Percentiles rank a stretch among this genome's conserved stretches.
Evolutionary conservation across 2,329 filamentous ascomycete genomes (phyloP).

Genomic region (Alternaria sp.): DNA sequence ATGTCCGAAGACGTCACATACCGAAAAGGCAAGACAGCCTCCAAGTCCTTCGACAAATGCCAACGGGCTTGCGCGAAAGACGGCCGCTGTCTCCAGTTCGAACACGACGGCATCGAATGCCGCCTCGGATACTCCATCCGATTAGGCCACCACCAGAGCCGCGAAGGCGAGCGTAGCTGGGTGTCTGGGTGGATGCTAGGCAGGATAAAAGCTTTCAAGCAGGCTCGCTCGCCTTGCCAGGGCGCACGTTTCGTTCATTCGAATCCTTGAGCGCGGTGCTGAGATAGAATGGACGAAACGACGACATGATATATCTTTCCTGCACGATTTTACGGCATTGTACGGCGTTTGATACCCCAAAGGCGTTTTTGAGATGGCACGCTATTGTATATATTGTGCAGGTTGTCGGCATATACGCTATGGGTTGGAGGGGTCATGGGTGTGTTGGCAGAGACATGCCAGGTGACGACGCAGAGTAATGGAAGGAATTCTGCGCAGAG

Average conservation of each 20-base stretch:
- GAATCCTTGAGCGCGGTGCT: constrained; percentile 43
- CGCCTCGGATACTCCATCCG: constrained; percentile 35
- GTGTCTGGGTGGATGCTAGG: constrained; percentile 42
- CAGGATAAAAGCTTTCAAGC: constrained; percentile 39
- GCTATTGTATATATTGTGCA: constrained; percentile 17
- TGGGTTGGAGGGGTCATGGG: not conserved
- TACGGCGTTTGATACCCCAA: constrained; percentile 44
- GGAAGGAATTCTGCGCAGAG: not conserved
- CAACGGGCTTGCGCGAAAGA: constrained; percentile 36
- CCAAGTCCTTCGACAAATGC: constrained; percentile 39
- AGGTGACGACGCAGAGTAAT: too few species aligned
- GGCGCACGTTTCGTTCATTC: constrained; percentile 44
- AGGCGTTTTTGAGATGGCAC: constrained; percentile 8
- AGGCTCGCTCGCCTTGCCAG: constrained; percentile 35
- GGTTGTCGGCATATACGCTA: not conserved
- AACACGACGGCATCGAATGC: constrained; percentile 39
- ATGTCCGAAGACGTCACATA: constrained; percentile 37
- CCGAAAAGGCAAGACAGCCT: constrained; percentile 21
- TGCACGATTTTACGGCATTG: constrained; percentile 33
- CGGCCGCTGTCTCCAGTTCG: constrained; percentile 41
- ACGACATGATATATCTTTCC: constrained; percentile 25
- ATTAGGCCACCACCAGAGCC: constrained; percentile 33
- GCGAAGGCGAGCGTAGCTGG: constrained; percentile 29
- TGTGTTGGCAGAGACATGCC: not conserved
- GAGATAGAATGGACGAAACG: too few species aligned